Conservation (phyloP, 106 monocot species). For the Dioscorea alata region DNA sequence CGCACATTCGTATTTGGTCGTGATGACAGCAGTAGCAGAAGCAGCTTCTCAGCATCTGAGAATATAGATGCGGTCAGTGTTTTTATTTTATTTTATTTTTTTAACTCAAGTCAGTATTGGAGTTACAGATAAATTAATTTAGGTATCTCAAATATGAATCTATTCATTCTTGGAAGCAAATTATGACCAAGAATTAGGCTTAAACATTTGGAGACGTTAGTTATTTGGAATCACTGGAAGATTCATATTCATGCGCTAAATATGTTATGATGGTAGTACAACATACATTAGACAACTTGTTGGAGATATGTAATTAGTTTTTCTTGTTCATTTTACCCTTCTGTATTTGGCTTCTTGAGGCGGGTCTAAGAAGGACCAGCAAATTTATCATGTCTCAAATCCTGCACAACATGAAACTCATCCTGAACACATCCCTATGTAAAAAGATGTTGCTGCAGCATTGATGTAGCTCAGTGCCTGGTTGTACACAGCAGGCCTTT, state of each 20-base stretch:
- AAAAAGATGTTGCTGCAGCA: no score
- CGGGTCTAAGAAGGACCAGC: no score
- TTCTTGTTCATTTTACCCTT: no score
- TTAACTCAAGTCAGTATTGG: no score
- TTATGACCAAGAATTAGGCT: background rate
- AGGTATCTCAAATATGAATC: background rate
- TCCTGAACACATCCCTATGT: no score
- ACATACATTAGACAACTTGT: background rate
- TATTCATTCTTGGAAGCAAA: background rate
- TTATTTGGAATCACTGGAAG: background rate
- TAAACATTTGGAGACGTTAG: background rate
- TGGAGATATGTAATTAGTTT: no score
- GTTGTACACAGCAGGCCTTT: no score
- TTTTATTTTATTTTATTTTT: background rate
- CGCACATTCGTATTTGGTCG: constrained; percentile 83
- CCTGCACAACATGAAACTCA: no score
- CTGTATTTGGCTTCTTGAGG: no score
- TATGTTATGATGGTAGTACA: background rate
- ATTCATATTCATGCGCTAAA: background rate
- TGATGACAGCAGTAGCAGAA: constrained; percentile 90
- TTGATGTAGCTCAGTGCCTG: no score
- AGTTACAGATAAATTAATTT: no score
- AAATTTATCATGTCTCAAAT: no score
- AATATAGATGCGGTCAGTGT: constrained; percentile 44
- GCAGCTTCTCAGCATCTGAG: constrained; percentile 38